Percentiles rank a stretch among this genome's conserved stretches.
phyloP scores from a whole-genome alignment of 345 rosid species.

The Arabidopsis suecica region DNA sequence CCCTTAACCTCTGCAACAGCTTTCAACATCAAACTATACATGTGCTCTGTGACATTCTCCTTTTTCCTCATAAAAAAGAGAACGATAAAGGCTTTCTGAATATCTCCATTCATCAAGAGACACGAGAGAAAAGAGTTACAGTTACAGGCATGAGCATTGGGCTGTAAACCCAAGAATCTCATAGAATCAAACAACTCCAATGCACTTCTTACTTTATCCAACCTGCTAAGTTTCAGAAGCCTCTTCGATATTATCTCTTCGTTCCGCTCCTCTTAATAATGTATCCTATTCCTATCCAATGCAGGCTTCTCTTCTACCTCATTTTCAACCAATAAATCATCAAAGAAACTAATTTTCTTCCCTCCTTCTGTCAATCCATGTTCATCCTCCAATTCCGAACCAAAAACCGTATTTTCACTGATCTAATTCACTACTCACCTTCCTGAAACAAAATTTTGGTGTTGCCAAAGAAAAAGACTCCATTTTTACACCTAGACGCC shows the following conservation, averaged over 20 bases:
- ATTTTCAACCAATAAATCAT: slow-evolving; percentile 22
- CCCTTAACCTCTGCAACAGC: slow-evolving; percentile 61
- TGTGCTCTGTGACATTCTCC: slow-evolving; percentile 61
- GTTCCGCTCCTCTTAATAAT: slow-evolving; percentile 70
- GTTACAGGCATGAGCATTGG: slow-evolving; percentile 67
- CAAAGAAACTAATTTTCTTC: slow-evolving; percentile 43
- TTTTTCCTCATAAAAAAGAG: slow-evolving; percentile 60
- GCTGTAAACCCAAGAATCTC: slow-evolving; percentile 55
- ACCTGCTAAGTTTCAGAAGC: slow-evolving; percentile 72
- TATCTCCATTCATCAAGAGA: slow-evolving; percentile 57
- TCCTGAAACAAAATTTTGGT: not conserved
- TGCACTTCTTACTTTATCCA: slow-evolving; percentile 74
- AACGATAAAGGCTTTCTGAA: slow-evolving; percentile 55
- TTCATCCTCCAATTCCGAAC: not conserved
- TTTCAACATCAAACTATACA: slow-evolving; percentile 71
- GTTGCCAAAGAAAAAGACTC: slow-evolving; percentile 20
- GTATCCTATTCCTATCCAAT: slow-evolving; percentile 42
- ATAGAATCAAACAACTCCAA: slow-evolving; percentile 65
- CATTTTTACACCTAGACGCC: slow-evolving; percentile 23
- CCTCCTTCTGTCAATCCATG: slow-evolving; percentile 16
- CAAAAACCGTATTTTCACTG: slow-evolving; percentile 21
- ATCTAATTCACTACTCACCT: slow-evolving; percentile 16
- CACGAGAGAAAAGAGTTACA: slow-evolving; percentile 76
- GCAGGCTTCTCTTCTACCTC: slow-evolving; percentile 26
- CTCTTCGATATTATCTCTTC: slow-evolving; percentile 67